Conservation (phyloP, 148 eudicot genomes). For the Camellia sinensis region DNA sequence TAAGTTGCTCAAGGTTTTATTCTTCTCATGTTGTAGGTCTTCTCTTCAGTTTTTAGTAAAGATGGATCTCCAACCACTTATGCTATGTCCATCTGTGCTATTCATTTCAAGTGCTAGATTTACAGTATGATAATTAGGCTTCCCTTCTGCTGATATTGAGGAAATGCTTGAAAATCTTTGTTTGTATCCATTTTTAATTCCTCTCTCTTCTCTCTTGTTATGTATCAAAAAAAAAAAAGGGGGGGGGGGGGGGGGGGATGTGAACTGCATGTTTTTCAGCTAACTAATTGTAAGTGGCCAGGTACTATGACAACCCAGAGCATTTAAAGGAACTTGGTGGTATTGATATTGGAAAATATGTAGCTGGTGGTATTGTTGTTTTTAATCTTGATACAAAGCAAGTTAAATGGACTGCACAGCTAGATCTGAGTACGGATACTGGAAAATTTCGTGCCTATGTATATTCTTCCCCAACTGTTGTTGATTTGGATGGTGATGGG, state of each 20-base stretch:
- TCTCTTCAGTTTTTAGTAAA: not conserved
- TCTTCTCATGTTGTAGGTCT: constrained; percentile 2
- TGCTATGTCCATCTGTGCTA: not conserved
- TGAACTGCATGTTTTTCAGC: not conserved
- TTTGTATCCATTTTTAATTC: not conserved
- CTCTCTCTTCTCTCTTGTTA: not conserved
- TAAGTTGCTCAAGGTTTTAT: not conserved
- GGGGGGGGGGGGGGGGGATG: no score
- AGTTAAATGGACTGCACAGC: constrained; percentile 78
- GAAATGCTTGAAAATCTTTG: not conserved
- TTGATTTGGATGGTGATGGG: constrained; percentile 96
- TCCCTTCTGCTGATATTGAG: not conserved
- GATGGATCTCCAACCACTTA: not conserved
- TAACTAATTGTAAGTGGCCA: constrained; percentile 39
- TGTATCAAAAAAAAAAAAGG: not conserved
- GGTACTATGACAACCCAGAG: constrained; percentile 97
- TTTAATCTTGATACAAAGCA: constrained; percentile 95
- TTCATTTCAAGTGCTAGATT: not conserved
- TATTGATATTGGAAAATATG: constrained; percentile 89
- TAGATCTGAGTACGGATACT: constrained; percentile 84
- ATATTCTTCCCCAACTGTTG: constrained; percentile 85
- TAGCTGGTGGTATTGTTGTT: constrained; percentile 93
- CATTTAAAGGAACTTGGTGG: constrained; percentile 89
- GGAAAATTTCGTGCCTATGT: constrained; percentile 82
- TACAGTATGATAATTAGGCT: not conserved